Evolutionary conservation across 768 basidiomycete genomes (phyloP).

Genomic region (Psilocybe tampanensis): DNA sequence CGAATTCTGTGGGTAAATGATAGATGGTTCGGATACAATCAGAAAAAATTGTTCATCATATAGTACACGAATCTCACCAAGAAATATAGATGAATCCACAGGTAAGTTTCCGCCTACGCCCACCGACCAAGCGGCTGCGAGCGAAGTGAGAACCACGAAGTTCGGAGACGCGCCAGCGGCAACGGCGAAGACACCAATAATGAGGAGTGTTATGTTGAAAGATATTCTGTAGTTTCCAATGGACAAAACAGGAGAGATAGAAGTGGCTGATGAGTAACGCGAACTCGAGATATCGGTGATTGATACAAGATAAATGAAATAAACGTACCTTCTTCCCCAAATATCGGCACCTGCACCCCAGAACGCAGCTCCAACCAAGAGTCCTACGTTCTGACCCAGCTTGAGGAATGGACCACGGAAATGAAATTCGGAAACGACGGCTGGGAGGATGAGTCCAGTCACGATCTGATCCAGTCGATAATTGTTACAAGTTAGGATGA

Average conservation of each 20-base stretch:
- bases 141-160: slow-evolving; percentile 47
- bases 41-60: too few species aligned
- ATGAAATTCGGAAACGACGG: slow-evolving; percentile 66
- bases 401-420: slow-evolving; percentile 64
- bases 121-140: slow-evolving; percentile 24
- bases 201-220: slow-evolving; percentile 71
- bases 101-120: background rate
- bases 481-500: background rate
- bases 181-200: slow-evolving; percentile 65
- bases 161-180: slow-evolving; percentile 63
- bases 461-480: slow-evolving; percentile 20
- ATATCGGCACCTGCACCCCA: slow-evolving; percentile 73
- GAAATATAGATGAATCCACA: background rate
- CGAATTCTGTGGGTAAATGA: slow-evolving; percentile 52
- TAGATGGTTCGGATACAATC: too few species aligned
- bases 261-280: background rate
- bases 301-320: too few species aligned
- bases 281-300: background rate
- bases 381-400: slow-evolving; percentile 71
- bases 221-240: too few species aligned
- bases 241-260: background rate
- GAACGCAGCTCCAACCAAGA: slow-evolving; percentile 68
- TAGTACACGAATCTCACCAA: background rate
- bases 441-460: slow-evolving; percentile 53
- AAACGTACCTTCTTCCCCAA: slow-evolving; percentile 63